Evolutionary conservation across 2,329 filamentous ascomycete genomes (phyloP).

Genomic region (Harringtonia aguacate): DNA sequence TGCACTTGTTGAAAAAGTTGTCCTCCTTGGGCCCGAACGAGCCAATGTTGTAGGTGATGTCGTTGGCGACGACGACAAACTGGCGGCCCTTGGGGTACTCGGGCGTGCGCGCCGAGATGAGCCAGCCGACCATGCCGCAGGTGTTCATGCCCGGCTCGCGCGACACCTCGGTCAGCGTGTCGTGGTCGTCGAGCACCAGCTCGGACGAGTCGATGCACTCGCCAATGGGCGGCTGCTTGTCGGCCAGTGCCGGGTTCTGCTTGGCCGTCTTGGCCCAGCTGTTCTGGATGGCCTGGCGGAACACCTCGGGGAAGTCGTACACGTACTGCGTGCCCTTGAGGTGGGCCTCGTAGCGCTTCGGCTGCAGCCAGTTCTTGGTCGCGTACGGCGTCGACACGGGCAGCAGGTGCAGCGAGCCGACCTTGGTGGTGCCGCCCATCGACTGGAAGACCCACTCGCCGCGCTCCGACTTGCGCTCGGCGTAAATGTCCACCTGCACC

Average conservation of each 20-base stretch:
- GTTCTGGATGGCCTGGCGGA: constrained; percentile 96
- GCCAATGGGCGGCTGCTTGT: constrained; percentile 73
- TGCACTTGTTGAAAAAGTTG: constrained; percentile 98
- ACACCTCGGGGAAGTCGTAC: constrained; percentile 98
- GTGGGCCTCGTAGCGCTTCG: constrained; percentile 98
- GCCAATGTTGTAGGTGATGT: constrained; percentile 98
- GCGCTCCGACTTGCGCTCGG: constrained; percentile 95
- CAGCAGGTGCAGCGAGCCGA: constrained; percentile 88
- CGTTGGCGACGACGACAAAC: constrained; percentile 96
- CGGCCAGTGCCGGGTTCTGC: constrained; percentile 61
- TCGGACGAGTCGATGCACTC: constrained; percentile 93
- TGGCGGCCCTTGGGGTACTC: constrained; percentile 89
- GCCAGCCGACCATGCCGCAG: constrained; percentile 98
- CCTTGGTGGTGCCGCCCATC: constrained; percentile 89
- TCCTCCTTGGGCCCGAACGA: constrained; percentile 96
- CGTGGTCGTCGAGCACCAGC: constrained; percentile 86
- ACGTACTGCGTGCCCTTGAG: constrained; percentile 99
- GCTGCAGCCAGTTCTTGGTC: constrained; percentile 97
- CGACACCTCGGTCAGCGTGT: constrained; percentile 85
- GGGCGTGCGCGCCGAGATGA: constrained; percentile 86
- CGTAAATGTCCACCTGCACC: constrained; percentile 94
- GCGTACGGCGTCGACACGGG: constrained; percentile 87
- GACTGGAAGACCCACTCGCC: constrained; percentile 98
- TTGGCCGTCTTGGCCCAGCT: constrained; percentile 71
- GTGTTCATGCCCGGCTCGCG: constrained; percentile 92